These are phyloP conservation scores for Cicer chorassanicum DNA, from an alignment of 306 rosid species.

Conservation along the genomic window DNA sequence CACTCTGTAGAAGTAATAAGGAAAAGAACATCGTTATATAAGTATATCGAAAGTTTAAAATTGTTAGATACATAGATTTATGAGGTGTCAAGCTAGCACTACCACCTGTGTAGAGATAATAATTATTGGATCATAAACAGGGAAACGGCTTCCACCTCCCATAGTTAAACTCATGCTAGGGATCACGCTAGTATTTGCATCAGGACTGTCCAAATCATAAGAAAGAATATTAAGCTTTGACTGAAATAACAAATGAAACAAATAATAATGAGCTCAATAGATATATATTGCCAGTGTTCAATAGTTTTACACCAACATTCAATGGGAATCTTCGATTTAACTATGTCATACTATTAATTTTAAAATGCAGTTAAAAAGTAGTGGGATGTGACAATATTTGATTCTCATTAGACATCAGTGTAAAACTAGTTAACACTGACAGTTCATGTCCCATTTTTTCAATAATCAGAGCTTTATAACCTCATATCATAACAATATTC, in stretches of 20 bases:
- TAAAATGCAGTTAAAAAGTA: too few relatives aligned
- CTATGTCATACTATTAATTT: too few relatives aligned
- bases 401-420: too few relatives aligned
- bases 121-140: constrained; percentile 78
- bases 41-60: constrained; percentile 31
- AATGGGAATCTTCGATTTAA: too few relatives aligned
- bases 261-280: not conserved
- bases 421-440: too few relatives aligned
- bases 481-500: constrained; percentile 93
- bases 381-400: too few relatives aligned
- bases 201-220: constrained; percentile 64
- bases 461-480: constrained; percentile 47
- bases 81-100: constrained; percentile 15
- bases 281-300: too few relatives aligned
- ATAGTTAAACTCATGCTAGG: constrained; percentile 78
- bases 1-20: constrained; percentile 61
- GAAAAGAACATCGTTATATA: constrained; percentile 41
- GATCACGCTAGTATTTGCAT: constrained; percentile 70
- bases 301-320: too few relatives aligned
- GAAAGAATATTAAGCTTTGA: constrained; percentile 43
- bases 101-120: constrained; percentile 75
- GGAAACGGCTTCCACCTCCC: constrained; percentile 81
- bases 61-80: constrained; percentile 18
- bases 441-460: too few relatives aligned
- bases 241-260: constrained; percentile 17